A percentile compares a stretch with the other conserved stretches of the same genome.
Conservation (phyloP, 2,329 filamentous ascomycete genomes). For the Aaosphaeria pasadenensis region DNA sequence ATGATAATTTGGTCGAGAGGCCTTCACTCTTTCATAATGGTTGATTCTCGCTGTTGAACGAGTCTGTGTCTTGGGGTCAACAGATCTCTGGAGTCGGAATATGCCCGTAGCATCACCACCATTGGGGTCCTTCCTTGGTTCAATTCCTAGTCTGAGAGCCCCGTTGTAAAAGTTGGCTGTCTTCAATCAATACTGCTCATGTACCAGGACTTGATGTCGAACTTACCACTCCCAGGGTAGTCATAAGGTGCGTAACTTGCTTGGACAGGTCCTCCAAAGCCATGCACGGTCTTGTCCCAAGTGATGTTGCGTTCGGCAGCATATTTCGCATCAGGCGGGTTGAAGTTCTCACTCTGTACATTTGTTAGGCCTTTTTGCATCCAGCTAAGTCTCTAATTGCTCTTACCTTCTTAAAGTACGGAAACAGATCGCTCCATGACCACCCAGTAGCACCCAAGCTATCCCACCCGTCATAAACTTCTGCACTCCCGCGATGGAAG, state of each 20-base stretch:
- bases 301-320: slow-evolving; percentile 15
- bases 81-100: slow-evolving; percentile 24
- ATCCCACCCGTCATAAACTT: slow-evolving; percentile 51
- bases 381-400: not conserved
- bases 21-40: slow-evolving; percentile 25
- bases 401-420: slow-evolving; percentile 32
- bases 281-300: slow-evolving; percentile 17
- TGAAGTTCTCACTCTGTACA: slow-evolving; percentile 20
- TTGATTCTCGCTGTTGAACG: slow-evolving; percentile 27
- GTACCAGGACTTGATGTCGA: not conserved
- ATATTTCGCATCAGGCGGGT: slow-evolving; percentile 9
- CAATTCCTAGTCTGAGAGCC: slow-evolving; percentile 11
- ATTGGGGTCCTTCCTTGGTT: slow-evolving; percentile 11
- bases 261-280: slow-evolving; percentile 17
- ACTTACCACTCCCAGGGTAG: slow-evolving; percentile 18
- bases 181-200: not conserved
- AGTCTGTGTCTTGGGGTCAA: slow-evolving; percentile 25
- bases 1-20: slow-evolving; percentile 26
- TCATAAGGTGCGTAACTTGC: slow-evolving; percentile 21
- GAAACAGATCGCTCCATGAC: slow-evolving; percentile 49
- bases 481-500: slow-evolving; percentile 25
- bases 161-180: slow-evolving; percentile 18
- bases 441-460: slow-evolving; percentile 56
- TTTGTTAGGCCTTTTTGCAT: not conserved
- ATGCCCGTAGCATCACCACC: slow-evolving; percentile 26